Evolutionary conservation across 148 eudicot species (phyloP), one percentile per base, ranked within the genome.

Genomic region (Bassia scoparia): DNA sequence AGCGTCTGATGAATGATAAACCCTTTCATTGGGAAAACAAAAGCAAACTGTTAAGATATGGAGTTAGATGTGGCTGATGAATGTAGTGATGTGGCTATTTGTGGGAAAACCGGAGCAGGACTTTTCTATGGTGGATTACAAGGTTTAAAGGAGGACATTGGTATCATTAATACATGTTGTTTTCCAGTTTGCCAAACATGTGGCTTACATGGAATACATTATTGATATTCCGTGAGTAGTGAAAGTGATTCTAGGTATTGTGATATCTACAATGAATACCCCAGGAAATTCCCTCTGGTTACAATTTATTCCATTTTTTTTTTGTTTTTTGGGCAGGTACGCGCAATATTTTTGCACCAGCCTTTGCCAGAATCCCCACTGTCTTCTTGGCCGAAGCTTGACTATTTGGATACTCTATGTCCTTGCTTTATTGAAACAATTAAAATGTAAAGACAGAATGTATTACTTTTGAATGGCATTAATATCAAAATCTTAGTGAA

Each of bases 31-130:
- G 74, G 49, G 77, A 82, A 72, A 78, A 78, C 76, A 81, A 73
- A 67, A 81, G 73, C 59, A 79, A 80, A 81, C 75, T 89, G 66
- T 69, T 87, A n/a, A 76, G 99, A 91, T 77, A 70, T 86, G 87
- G 99, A 95, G 62, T 83, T 95, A 77, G 97, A 95, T 88, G 81
- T 83, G 71, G 81, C 77, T 70, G 85, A 81, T 69, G 94, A 87
- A 48, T 81, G 85, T n/a, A 76, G 80, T 78, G 93, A 88, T 61
- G 69, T 74, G 23, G 81, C 82, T 61, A 62, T 68, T 43, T 69
- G 78, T 62, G 83, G 81, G 63, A 81, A 77, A 65, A 76, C 75
- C 68, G 69, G 80, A 44, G 66, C 85, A 72, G 81, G 85, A 21
- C 53, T 73, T 68, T 71, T 83, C 71, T 69, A 62, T 65, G 74